Evolutionary conservation across 2,329 filamentous ascomycete genomes (phyloP).

Genomic region (Cercospora sp.): DNA sequence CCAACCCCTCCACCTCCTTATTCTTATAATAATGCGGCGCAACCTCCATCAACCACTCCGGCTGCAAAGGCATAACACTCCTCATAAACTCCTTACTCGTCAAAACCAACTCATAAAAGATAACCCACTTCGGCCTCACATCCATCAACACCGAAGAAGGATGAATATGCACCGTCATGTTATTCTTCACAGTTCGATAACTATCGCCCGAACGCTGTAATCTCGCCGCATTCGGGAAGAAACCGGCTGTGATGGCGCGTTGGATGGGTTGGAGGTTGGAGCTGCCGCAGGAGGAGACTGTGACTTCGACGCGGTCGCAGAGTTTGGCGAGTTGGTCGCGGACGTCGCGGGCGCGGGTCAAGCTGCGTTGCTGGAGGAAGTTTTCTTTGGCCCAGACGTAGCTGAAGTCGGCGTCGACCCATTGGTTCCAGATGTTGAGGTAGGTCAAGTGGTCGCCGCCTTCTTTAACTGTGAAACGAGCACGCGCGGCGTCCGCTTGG

Average conservation of each 20-base stretch:
- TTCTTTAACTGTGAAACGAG: constrained; percentile 84
- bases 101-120: constrained; percentile 81
- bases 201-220: constrained; percentile 80
- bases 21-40: constrained; percentile 95
- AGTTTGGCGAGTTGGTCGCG: constrained; percentile 88
- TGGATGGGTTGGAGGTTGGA: constrained; percentile 76
- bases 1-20: constrained; percentile 80
- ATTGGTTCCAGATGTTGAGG: constrained; percentile 93
- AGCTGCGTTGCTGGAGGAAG: constrained; percentile 86
- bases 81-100: constrained; percentile 93
- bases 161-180: constrained; percentile 86
- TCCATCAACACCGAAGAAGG: constrained; percentile 80
- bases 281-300: constrained; percentile 63
- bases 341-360: constrained; percentile 86
- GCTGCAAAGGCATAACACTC: constrained; percentile 78
- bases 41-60: constrained; percentile 82
- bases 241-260: constrained; percentile 84
- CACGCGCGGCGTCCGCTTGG: constrained; percentile 85
- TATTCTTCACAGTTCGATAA: constrained; percentile 90
- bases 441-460: constrained; percentile 87
- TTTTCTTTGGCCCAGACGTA: constrained; percentile 89
- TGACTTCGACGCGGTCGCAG: constrained; percentile 89
- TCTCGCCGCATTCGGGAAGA: constrained; percentile 89
- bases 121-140: constrained; percentile 78
- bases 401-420: constrained; percentile 87